These are phyloP conservation scores for Helotiales sp. DNA, from an alignment of 2,329 filamentous ascomycete species.

Conservation along the genomic window DNA sequence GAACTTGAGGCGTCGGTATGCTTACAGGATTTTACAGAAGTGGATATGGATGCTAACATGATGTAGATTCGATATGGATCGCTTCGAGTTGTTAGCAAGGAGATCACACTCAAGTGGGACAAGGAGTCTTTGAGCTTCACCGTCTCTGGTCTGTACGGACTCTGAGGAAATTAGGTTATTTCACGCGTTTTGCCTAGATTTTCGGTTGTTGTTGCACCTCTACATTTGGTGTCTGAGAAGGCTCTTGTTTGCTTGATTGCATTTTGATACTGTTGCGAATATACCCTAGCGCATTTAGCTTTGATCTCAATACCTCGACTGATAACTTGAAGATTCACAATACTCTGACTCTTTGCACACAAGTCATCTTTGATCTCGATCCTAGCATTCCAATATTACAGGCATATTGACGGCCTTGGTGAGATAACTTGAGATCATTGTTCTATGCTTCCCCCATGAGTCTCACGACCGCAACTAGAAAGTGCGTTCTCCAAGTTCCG, in stretches of 20 bases:
- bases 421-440: too few species aligned
- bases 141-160: neutral
- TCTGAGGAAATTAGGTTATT: neutral
- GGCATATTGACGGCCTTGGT: too few species aligned
- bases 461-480: too few species aligned
- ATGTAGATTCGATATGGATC: neutral
- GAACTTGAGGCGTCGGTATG: neutral
- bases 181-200: neutral
- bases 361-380: too few species aligned
- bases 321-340: too few species aligned
- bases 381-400: too few species aligned
- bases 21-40: neutral
- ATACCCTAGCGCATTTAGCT: too few species aligned
- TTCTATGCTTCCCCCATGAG: too few species aligned
- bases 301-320: too few species aligned
- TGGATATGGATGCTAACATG: neutral
- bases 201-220: neutral
- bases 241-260: neutral
- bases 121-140: neutral
- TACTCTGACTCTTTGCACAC: too few species aligned
- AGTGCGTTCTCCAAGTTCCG: too few species aligned
- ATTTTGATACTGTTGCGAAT: neutral
- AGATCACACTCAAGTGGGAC: neutral
- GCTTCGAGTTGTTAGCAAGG: neutral
- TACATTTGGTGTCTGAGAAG: neutral